Conservation (phyloP, 1,284 basidiomycete genomes). For the Rhodotorula sp. region DNA sequence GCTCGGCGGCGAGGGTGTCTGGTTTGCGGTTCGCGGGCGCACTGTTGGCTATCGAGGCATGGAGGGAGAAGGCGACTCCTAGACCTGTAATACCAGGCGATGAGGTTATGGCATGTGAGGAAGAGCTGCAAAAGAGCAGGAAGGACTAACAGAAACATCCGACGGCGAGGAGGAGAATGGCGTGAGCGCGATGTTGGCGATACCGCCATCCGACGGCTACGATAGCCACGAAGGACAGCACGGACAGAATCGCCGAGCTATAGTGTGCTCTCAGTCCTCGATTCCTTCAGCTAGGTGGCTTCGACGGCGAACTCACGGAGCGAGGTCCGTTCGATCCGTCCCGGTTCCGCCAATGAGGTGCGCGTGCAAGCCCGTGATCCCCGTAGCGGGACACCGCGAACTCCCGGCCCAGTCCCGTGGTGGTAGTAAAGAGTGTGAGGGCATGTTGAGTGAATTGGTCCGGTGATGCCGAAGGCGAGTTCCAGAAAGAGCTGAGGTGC, state of each 20-base stretch:
- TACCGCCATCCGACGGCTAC: not conserved
- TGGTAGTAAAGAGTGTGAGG: not conserved
- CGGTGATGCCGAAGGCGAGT: no score
- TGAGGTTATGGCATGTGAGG: no score
- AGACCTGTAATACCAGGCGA: not conserved
- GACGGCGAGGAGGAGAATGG: not conserved
- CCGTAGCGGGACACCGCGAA: not conserved
- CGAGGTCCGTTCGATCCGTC: slow-evolving; percentile 4
- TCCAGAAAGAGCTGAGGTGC: no score
- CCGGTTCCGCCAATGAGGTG: slow-evolving; percentile 10
- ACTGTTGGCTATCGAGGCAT: slow-evolving; percentile 12
- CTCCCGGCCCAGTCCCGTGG: not conserved
- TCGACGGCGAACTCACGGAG: slow-evolving; percentile 4
- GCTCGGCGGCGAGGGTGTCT: not conserved
- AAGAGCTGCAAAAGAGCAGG: accelerated
- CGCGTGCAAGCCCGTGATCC: not conserved
- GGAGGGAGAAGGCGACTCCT: slow-evolving; percentile 17
- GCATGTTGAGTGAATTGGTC: not conserved
- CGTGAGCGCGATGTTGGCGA: not conserved
- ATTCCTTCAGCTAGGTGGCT: not conserved
- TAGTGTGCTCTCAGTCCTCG: accelerated
- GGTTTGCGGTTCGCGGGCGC: not conserved
- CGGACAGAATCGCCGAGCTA: slow-evolving; percentile 10
- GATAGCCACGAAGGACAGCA: slow-evolving; percentile 14
- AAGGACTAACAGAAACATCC: not conserved